phyloP scores from a whole-genome alignment of 331 rosid genomes.

The Ulmus americana region DNA sequence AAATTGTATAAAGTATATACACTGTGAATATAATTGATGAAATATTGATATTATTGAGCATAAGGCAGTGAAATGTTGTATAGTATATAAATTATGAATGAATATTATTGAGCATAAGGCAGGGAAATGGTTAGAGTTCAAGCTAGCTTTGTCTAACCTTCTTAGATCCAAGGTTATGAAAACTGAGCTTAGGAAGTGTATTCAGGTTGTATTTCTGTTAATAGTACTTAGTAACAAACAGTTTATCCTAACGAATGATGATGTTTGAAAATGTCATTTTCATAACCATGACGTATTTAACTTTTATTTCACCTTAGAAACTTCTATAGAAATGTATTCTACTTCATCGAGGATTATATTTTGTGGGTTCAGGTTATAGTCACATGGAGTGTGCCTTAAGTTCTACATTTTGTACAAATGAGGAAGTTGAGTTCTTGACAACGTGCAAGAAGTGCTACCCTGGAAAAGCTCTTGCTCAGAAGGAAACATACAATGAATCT shows the following conservation, averaged over 20 bases:
- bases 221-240: not conserved
- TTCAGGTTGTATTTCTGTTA: not conserved
- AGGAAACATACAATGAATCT: slow-evolving; percentile 54
- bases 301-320: not conserved
- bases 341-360: not conserved
- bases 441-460: slow-evolving; percentile 70
- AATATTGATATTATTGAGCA: too few relatives aligned
- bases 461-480: slow-evolving; percentile 39
- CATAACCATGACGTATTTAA: not conserved
- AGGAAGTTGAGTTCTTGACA: slow-evolving; percentile 37
- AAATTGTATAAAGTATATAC: too few relatives aligned
- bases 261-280: too few relatives aligned
- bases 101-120: too few relatives aligned
- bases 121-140: too few relatives aligned
- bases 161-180: too few relatives aligned
- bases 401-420: slow-evolving; percentile 37
- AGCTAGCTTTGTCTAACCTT: too few relatives aligned
- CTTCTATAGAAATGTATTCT: not conserved
- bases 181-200: not conserved
- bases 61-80: too few relatives aligned
- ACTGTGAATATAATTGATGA: too few relatives aligned
- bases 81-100: too few relatives aligned
- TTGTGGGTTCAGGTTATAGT: slow-evolving; percentile 55
- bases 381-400: slow-evolving; percentile 57
- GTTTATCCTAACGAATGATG: not conserved